phyloP scores from a whole-genome alignment of 2,329 filamentous ascomycete species.

The Chrysosporium keratinophilum region DNA sequence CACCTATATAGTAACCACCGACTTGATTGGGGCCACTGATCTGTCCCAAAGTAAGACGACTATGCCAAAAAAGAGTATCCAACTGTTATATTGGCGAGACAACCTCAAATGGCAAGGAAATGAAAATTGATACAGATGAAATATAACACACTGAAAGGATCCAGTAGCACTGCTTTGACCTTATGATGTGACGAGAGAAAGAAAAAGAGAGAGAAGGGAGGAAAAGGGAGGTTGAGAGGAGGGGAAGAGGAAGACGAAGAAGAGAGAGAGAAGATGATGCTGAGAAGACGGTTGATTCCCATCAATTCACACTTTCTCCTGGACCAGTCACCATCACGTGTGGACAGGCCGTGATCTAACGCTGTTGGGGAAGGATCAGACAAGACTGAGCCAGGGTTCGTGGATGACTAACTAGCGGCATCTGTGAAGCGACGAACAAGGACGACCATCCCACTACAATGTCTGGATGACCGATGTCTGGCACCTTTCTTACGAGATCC shows the following conservation, averaged over 20 bases:
- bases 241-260: background rate
- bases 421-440: no score
- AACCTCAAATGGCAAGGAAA: background rate
- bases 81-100: background rate
- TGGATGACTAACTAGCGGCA: no score
- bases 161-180: background rate
- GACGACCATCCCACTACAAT: no score
- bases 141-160: background rate
- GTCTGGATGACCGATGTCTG: no score
- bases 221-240: background rate
- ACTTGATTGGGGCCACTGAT: background rate
- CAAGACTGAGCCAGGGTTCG: no score
- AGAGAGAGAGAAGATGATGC: slow-evolving; percentile 2
- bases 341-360: background rate
- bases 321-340: background rate
- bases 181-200: background rate
- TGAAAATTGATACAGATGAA: background rate
- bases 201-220: background rate
- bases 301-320: slow-evolving; percentile 1
- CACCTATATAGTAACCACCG: background rate
- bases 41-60: no score
- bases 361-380: slow-evolving; percentile 7
- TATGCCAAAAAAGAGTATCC: no score
- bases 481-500: no score
- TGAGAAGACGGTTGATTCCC: slow-evolving; percentile 1